These are phyloP conservation scores for Beauveria rudraprayagi DNA, from an alignment of 2,329 filamentous ascomycete species.

Conservation along the genomic window DNA sequence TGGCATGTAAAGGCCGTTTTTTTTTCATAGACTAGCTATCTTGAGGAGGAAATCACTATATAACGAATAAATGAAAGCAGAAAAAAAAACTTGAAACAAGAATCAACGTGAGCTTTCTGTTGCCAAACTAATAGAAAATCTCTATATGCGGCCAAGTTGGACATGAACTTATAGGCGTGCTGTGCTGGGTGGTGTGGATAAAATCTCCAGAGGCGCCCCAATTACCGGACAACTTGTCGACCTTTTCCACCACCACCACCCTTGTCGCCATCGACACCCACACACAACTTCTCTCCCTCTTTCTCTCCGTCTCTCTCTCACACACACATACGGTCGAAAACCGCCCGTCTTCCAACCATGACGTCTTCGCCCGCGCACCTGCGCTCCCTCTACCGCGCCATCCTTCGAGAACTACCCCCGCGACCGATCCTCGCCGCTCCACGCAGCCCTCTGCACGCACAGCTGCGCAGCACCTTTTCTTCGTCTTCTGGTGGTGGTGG, in stretches of 20 bases:
- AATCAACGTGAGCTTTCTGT: background rate
- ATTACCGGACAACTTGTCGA: background rate
- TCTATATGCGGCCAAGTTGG: background rate
- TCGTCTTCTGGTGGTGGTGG: background rate
- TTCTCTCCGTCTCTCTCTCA: background rate
- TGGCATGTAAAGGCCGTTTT: background rate
- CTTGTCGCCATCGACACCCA: background rate
- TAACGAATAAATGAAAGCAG: background rate
- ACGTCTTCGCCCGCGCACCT: conserved; percentile 39
- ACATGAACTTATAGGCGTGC: background rate
- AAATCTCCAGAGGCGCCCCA: background rate
- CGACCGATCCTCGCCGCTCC: conserved; percentile 47
- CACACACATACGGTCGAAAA: background rate
- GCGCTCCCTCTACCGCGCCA: conserved; percentile 76
- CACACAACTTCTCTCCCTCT: too few species aligned
- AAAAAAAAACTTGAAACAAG: background rate
- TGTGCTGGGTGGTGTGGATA: background rate
- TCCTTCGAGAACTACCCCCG: conserved; percentile 82
- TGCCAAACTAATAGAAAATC: background rate
- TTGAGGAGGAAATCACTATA: background rate
- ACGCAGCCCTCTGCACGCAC: conserved; percentile 61
- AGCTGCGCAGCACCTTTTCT: conserved; percentile 57
- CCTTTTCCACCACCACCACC: background rate
- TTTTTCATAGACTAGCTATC: background rate
- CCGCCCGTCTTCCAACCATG: conserved; percentile 17